Conservation (phyloP, 2,329 filamentous ascomycete species). For the Aureobasidium leucospermi region DNA sequence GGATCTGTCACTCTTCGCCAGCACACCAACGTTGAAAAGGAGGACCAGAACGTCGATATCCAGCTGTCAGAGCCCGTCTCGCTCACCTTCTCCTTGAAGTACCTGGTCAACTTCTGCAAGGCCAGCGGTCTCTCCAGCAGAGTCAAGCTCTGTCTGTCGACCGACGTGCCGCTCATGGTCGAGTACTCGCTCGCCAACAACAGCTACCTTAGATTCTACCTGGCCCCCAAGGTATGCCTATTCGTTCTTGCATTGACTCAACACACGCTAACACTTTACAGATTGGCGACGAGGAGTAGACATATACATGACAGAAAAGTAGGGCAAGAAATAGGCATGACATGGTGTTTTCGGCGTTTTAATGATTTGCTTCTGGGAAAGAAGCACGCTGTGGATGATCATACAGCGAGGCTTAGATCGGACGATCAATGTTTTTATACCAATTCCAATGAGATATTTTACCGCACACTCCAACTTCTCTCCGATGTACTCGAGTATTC, state of each 20-base stretch:
- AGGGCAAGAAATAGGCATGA: conserved; percentile 8
- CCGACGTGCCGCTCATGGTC: conserved; percentile 91
- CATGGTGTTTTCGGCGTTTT: conserved; percentile 14
- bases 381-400: not conserved
- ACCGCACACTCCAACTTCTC: not conserved
- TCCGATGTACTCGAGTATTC: not conserved
- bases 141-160: conserved; percentile 90
- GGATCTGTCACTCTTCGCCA: conserved; percentile 86
- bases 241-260: conserved; percentile 1
- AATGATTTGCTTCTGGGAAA: not conserved
- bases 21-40: conserved; percentile 84
- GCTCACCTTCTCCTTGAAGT: conserved; percentile 97
- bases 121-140: conserved; percentile 72
- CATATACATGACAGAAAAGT: not conserved
- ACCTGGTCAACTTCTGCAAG: conserved; percentile 99
- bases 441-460: not conserved
- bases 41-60: conserved; percentile 77
- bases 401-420: not conserved
- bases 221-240: conserved; percentile 81
- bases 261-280: conserved; percentile 36
- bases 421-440: conserved; percentile 4
- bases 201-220: conserved; percentile 92
- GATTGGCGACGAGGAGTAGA: conserved; percentile 63
- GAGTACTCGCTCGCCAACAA: conserved; percentile 77
- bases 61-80: conserved; percentile 86